Percentiles rank a stretch among this genome's conserved stretches.
Evolutionary conservation across 192 early-diverging fungal species (phyloP).

Genomic region (Coemansia sp.): DNA sequence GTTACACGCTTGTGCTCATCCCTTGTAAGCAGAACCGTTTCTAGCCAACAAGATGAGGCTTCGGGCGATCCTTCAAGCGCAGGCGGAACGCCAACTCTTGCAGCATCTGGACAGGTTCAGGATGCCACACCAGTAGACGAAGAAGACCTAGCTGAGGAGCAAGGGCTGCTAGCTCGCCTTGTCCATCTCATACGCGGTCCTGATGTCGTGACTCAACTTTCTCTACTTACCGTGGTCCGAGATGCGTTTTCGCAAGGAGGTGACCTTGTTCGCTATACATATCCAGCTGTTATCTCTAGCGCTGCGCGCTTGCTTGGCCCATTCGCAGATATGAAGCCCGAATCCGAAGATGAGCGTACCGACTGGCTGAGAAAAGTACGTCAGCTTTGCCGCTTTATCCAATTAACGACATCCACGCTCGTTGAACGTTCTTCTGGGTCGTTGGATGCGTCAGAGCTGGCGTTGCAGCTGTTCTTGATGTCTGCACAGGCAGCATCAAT

Average conservation of each 20-base stretch:
- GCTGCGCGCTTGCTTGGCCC: constrained; percentile 48
- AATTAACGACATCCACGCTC: constrained; percentile 79
- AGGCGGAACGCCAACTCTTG: background rate
- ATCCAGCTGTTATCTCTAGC: constrained; percentile 77
- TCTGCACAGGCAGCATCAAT: constrained; percentile 83
- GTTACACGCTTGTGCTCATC: constrained; percentile 43
- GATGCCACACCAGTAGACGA: constrained; percentile 64
- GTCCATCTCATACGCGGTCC: constrained; percentile 73
- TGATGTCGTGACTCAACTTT: constrained; percentile 79
- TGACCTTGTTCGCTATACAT: constrained; percentile 88
- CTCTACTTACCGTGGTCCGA: constrained; percentile 78
- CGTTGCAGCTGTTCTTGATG: constrained; percentile 83
- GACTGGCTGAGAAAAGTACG: constrained; percentile 69
- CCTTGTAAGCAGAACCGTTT: constrained; percentile 23
- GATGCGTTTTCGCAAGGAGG: constrained; percentile 91
- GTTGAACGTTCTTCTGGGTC: constrained; percentile 61
- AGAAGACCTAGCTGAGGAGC: constrained; percentile 91
- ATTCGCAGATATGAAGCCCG: constrained; percentile 48
- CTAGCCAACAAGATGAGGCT: background rate
- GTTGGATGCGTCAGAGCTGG: constrained; percentile 50
- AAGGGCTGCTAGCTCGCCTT: constrained; percentile 81
- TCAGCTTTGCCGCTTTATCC: constrained; percentile 88
- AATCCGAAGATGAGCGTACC: constrained; percentile 19
- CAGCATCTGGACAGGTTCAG: constrained; percentile 11
- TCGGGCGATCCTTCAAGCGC: background rate